These are phyloP conservation scores for Huntiella omanensis DNA, from an alignment of 2,329 filamentous ascomycete genomes.

Conservation along the genomic window DNA sequence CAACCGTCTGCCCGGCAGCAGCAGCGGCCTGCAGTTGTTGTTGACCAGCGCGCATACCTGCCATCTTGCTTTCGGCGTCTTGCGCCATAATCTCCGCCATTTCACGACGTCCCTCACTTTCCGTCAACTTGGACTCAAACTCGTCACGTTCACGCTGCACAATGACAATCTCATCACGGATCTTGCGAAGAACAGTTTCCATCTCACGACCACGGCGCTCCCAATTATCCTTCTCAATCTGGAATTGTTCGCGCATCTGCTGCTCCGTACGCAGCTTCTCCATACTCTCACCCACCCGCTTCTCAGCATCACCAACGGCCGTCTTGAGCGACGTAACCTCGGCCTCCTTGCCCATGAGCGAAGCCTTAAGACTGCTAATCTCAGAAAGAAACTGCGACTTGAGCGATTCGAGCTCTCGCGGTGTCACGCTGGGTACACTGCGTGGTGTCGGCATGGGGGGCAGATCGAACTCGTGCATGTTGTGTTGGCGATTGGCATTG, in stretches of 20 bases:
- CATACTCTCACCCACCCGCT: slow-evolving; percentile 69
- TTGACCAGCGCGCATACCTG: slow-evolving; percentile 49
- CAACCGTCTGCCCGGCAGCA: slow-evolving; percentile 18
- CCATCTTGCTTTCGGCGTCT: slow-evolving; percentile 58
- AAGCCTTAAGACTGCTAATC: slow-evolving; percentile 85
- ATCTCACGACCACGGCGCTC: slow-evolving; percentile 73
- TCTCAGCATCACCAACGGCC: slow-evolving; percentile 77
- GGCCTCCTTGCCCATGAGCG: slow-evolving; percentile 79
- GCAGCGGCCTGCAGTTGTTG: slow-evolving; percentile 18
- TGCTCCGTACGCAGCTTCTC: slow-evolving; percentile 69
- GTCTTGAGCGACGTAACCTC: slow-evolving; percentile 76
- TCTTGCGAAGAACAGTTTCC: slow-evolving; percentile 58
- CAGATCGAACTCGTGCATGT: slow-evolving; percentile 61
- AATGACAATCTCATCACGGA: slow-evolving; percentile 63
- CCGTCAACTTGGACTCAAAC: slow-evolving; percentile 55
- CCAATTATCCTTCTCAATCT: slow-evolving; percentile 63
- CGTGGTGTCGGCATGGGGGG: slow-evolving; percentile 85
- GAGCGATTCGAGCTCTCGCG: slow-evolving; percentile 77
- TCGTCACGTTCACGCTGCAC: slow-evolving; percentile 68
- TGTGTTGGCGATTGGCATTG: slow-evolving; percentile 38
- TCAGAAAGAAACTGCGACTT: slow-evolving; percentile 84
- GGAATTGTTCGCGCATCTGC: slow-evolving; percentile 48
- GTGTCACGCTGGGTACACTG: slow-evolving; percentile 76
- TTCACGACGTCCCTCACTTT: slow-evolving; percentile 54
- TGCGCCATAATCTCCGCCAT: slow-evolving; percentile 58